Base-by-base conservation (phyloP, 192 early-diverging fungal genomes). In the Fimicolochytrium jonesii region DNA sequence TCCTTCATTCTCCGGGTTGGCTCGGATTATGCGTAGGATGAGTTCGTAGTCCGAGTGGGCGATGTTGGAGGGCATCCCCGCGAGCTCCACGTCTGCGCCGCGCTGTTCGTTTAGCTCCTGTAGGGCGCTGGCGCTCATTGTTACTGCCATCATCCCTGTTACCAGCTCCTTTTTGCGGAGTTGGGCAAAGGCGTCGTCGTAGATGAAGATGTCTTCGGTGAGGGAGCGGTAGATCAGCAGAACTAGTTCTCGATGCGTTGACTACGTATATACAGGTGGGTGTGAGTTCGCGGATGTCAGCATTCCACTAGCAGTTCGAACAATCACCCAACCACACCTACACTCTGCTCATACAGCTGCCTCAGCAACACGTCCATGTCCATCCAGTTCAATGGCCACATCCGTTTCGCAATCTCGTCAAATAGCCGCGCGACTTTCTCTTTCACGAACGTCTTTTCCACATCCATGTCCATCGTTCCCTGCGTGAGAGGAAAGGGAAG, bases 141-240 rank as follows among this genome's bases (percentile, higher is more conserved):
- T 73, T 20, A 86, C 75, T 17, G 79, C 74, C 23, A 83, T 59
- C 45, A 89, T 60, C 6, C 75, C 74, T 33, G 71, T 75, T 11
- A 77, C 70, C 4, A 88, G 67, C 49, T 86, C 82, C 11, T 66
- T 68, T 57, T 85, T 85, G 9, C 86, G 68, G 11, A 78, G 50
- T 23, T 69, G 74, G 0, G 86, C 84, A 1, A 88, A 68, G 6
- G 73, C 67, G 48, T 83, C 81, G 26, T 87, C 86, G 37, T 71
- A 86, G 2, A 85, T 50, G 26, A 77, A 87, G 0, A 86, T 62
- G 56, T 89, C 87, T 50, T 89, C 83, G 2, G 71, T 75, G 0
- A 89, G 59, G n/a, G 66, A 66, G 29, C 77, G 61, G 23, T 74
- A 76, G 15, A 85, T 71, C 3, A 86, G 36, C 9, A 89, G 59